A percentile compares a stretch with the other conserved stretches of the same genome.
These are phyloP conservation scores for Malus fusca DNA, from an alignment of 306 rosid genomes.

Conservation along the genomic window DNA sequence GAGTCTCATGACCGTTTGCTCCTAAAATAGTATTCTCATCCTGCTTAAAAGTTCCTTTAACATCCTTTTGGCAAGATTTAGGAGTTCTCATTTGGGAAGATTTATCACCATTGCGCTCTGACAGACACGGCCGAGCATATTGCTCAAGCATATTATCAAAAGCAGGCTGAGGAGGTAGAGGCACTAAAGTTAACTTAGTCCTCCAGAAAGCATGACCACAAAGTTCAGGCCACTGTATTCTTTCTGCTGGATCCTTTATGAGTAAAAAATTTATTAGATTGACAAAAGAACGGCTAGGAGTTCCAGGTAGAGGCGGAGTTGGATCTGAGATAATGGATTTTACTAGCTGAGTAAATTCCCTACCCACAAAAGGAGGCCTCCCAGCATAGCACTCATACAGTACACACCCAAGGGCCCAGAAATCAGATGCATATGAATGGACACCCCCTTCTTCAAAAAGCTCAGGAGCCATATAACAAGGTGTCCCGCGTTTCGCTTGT, in stretches of 20 bases:
- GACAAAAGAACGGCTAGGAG: slow-evolving; percentile 87
- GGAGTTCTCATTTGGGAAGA: slow-evolving; percentile 64
- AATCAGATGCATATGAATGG: slow-evolving; percentile 90
- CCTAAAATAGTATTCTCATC: slow-evolving; percentile 63
- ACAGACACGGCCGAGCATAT: slow-evolving; percentile 57
- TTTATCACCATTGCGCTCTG: slow-evolving; percentile 78
- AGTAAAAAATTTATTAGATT: slow-evolving; percentile 76
- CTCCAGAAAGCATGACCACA: slow-evolving; percentile 91
- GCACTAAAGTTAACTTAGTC: slow-evolving; percentile 44
- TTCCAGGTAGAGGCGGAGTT: slow-evolving; percentile 78
- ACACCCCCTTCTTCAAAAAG: slow-evolving; percentile 92
- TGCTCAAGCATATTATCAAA: slow-evolving; percentile 70
- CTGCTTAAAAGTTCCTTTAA: slow-evolving; percentile 52
- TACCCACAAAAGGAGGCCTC: slow-evolving; percentile 87
- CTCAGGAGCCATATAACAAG: slow-evolving; percentile 98
- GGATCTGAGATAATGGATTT: slow-evolving; percentile 90
- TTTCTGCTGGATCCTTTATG: slow-evolving; percentile 92
- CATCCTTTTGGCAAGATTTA: slow-evolving; percentile 67
- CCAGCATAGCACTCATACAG: slow-evolving; percentile 89
- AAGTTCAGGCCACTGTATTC: slow-evolving; percentile 89
- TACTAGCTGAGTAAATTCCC: slow-evolving; percentile 87
- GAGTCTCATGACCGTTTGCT: slow-evolving; percentile 57
- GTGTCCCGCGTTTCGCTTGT: slow-evolving; percentile 94
- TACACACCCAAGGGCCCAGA: slow-evolving; percentile 98
- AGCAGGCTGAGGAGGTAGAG: slow-evolving; percentile 90